These are phyloP conservation scores for Pichia sp. DNA, from an alignment of 1,139 yeast species.

Conservation along the genomic window DNA sequence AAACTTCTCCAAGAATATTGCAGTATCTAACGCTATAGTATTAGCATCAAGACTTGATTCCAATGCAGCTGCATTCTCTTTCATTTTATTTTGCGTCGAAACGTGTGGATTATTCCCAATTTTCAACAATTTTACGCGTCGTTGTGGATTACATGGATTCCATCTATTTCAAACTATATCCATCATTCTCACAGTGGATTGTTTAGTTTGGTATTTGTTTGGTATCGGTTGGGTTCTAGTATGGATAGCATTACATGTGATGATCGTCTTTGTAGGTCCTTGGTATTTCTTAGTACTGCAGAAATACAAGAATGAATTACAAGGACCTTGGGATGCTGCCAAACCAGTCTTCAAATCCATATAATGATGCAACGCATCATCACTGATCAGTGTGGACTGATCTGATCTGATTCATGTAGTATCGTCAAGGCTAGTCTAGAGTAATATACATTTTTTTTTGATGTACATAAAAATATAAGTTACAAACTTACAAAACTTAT, in stretches of 20 bases:
- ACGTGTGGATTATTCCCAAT: conserved; percentile 67
- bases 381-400: no score
- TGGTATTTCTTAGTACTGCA: conserved; percentile 65
- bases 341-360: conserved; percentile 42
- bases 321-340: conserved; percentile 95
- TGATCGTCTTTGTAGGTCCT: conserved; percentile 56
- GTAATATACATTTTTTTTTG: neutral
- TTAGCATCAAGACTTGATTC: conserved; percentile 76
- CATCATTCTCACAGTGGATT: conserved; percentile 24
- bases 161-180: conserved; percentile 33
- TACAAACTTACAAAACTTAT: conserved; percentile 3
- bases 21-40: conserved; percentile 82
- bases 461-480: neutral
- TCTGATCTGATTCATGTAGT: no score
- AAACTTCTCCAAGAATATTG: conserved; percentile 72
- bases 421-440: no score
- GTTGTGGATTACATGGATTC: conserved; percentile 25
- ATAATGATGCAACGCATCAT: no score
- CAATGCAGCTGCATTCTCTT: conserved; percentile 74
- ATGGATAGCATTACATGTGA: conserved; percentile 44
- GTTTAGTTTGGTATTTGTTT: conserved; percentile 30
- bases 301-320: conserved; percentile 76
- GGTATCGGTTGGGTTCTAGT: conserved; percentile 35
- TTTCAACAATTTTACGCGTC: conserved; percentile 54
- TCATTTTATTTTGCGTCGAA: conserved; percentile 66